These are phyloP conservation scores for Ammopiptanthus mongolicus DNA, from an alignment of 306 rosid genomes.

Conservation along the genomic window DNA sequence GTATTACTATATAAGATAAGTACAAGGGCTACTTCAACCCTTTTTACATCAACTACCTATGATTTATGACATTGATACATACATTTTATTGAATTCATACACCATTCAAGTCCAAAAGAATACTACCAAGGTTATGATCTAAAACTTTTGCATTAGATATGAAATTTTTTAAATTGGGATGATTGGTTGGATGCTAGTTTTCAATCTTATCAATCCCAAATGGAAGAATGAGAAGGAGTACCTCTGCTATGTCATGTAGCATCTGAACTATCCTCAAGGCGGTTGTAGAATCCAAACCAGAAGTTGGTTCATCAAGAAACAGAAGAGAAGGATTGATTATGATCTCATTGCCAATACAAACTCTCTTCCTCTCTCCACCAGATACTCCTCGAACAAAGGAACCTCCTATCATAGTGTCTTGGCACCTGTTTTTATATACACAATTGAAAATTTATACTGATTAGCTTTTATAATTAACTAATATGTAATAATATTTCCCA, in stretches of 20 bases:
- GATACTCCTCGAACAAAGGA: conserved; percentile 90
- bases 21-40: too few relatives aligned
- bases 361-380: conserved; percentile 98
- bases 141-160: too few relatives aligned
- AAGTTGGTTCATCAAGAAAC: conserved; percentile 94
- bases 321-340: conserved; percentile 85
- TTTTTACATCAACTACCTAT: too few relatives aligned
- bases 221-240: conserved; percentile 19
- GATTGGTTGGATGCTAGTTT: not conserved
- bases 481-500: not conserved
- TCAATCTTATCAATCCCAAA: not conserved
- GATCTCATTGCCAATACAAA: conserved; percentile 88
- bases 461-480: not conserved
- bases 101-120: too few relatives aligned
- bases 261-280: conserved; percentile 88
- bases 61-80: too few relatives aligned
- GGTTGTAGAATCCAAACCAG: conserved; percentile 97
- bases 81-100: too few relatives aligned
- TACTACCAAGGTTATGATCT: too few relatives aligned
- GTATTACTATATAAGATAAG: too few relatives aligned
- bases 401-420: conserved; percentile 96
- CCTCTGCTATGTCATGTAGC: conserved; percentile 95
- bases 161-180: not conserved
- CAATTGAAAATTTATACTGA: not conserved
- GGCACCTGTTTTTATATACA: conserved; percentile 57